Conservation (phyloP, 2,329 filamentous ascomycete species). For the Byssochlamys sp. region DNA sequence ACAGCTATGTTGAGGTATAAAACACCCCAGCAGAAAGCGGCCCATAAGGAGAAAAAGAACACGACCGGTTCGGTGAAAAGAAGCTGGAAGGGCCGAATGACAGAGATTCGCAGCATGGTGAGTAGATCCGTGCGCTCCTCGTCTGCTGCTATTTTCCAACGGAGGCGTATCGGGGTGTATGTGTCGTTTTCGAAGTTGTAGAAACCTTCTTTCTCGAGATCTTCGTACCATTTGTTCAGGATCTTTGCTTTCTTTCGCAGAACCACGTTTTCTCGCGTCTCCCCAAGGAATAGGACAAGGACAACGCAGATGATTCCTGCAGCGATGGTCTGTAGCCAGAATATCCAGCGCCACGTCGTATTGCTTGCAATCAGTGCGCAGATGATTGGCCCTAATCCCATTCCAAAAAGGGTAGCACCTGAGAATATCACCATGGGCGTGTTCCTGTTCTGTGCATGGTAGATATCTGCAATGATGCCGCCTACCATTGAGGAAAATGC, state of each 20-base stretch:
- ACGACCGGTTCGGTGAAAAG: slow-evolving; percentile 43
- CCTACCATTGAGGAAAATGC: slow-evolving; percentile 71
- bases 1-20: slow-evolving; percentile 77
- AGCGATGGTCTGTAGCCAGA: slow-evolving; percentile 67
- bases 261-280: slow-evolving; percentile 65
- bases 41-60: slow-evolving; percentile 74
- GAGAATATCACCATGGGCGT: slow-evolving; percentile 75
- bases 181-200: not conserved
- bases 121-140: not conserved
- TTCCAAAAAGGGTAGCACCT: slow-evolving; percentile 60
- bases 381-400: slow-evolving; percentile 61
- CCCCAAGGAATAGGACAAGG: slow-evolving; percentile 58
- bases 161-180: not conserved
- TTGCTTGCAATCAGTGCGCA: slow-evolving; percentile 56
- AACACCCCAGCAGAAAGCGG: slow-evolving; percentile 79
- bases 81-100: not conserved
- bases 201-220: slow-evolving; percentile 27
- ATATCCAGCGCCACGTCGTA: slow-evolving; percentile 66
- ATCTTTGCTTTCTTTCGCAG: slow-evolving; percentile 54
- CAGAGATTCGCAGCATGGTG: not conserved
- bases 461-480: slow-evolving; percentile 71
- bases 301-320: slow-evolving; percentile 51
- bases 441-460: slow-evolving; percentile 61
- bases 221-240: slow-evolving; percentile 65
- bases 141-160: not conserved